phyloP scores from a whole-genome alignment of 2,329 filamentous ascomycete genomes.

The Aspergillus eucalypticola region DNA sequence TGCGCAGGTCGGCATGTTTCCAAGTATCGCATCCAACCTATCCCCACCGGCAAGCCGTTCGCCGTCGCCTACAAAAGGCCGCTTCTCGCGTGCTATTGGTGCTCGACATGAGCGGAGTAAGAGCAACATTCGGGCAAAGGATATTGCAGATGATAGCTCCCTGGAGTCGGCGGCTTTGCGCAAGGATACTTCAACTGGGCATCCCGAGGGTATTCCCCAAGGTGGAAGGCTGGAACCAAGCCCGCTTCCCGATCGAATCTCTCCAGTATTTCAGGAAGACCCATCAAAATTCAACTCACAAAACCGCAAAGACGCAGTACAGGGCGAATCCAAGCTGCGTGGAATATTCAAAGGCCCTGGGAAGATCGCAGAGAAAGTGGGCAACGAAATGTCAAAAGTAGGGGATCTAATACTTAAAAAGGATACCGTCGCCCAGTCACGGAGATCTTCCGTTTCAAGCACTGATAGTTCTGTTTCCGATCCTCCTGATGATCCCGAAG shows the following conservation, averaged over 20 bases:
- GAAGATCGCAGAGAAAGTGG: slow-evolving; percentile 71
- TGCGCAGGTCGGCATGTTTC: slow-evolving; percentile 49
- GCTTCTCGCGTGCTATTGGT: slow-evolving; percentile 45
- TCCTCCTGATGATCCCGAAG: slow-evolving; percentile 48
- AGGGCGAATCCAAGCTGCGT: slow-evolving; percentile 62
- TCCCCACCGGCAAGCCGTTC: slow-evolving; percentile 65
- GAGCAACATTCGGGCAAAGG: slow-evolving; percentile 42
- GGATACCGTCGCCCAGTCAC: slow-evolving; percentile 50
- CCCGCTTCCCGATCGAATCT: slow-evolving; percentile 29
- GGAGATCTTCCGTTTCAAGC: slow-evolving; percentile 46
- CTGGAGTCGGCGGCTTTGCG: slow-evolving; percentile 20
- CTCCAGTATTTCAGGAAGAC: slow-evolving; percentile 28
- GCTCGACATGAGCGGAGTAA: slow-evolving; percentile 42
- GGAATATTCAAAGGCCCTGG: slow-evolving; percentile 73
- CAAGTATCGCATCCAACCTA: slow-evolving; percentile 62
- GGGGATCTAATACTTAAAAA: slow-evolving; percentile 62
- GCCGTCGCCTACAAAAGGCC: slow-evolving; percentile 64
- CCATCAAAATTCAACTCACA: slow-evolving; percentile 21
- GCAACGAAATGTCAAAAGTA: slow-evolving; percentile 63
- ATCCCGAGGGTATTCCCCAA: slow-evolving; percentile 18
- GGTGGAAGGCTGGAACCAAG: slow-evolving; percentile 28
- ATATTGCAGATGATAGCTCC: slow-evolving; percentile 28
- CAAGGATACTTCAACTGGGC: slow-evolving; percentile 18
- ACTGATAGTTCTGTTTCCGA: slow-evolving; percentile 50
- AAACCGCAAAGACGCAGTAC: slow-evolving; percentile 28